Base-by-base conservation (phyloP, 2,329 filamentous ascomycete genomes). In the Cladophialophora carrionii region DNA sequence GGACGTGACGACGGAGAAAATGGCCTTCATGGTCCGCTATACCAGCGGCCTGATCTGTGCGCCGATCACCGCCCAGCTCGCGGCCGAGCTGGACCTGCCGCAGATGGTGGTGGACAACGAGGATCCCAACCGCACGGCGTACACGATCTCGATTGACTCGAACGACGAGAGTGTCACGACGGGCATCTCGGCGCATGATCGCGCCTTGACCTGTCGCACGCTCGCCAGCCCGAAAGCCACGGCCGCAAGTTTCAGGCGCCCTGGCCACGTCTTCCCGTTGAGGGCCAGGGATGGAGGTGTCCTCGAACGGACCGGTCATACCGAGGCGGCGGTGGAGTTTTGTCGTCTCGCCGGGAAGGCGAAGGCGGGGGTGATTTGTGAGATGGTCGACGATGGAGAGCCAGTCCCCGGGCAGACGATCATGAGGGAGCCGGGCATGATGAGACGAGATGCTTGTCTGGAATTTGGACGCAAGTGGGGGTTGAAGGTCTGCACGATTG, bases 21-120 rank as follows among this genome's bases (percentile, higher is more conserved):
- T 96, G 88, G 91, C 92, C 73, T 99, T 97, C 83, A 89, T 99
- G 85, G 87, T 99, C 78, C 91, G 92, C 74, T 87, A 96, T 82
- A 90, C 90, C 46, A 86, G 91, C 3, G 95, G 95, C 75, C 87
- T 94, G 75, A 89, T 99, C 80, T 98, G 95, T 86, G 90, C 90
- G 0, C 94, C 95, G 17, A 84, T 98, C 67, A 83, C 87, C 57
- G 84, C 89, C 57, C 77, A 85, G 49, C 88, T 90, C 73, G 89
- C 91, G 76, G 82, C 84, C 61, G 79, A 83, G 64, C 88, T 97
- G 72, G 83, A 85, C 66, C 89, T 99, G 41, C 93, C 93, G 0
- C 92, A 91, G 77, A 99, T 99, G 95, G 92, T 98, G 22, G 67
- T 67, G 71, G 84, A 83, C 79, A 87, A 86, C 75, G 77, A 81